Evolutionary conservation across 2,329 filamentous ascomycete genomes (phyloP).

Genomic region (Alternaria alternata): DNA sequence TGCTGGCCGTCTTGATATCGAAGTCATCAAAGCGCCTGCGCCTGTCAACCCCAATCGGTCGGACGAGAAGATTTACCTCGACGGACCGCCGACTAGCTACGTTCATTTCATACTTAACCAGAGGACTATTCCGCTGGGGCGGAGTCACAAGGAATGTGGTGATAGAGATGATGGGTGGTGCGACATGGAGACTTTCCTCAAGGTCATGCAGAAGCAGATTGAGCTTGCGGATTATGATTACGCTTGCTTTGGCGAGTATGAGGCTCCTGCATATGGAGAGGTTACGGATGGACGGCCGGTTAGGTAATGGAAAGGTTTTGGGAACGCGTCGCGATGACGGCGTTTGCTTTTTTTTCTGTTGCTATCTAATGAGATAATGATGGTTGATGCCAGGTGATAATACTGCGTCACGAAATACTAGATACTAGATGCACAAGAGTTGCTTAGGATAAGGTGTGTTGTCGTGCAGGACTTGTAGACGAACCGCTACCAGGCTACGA

Average conservation of each 20-base stretch:
- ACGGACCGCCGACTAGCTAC: conserved; percentile 68
- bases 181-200: conserved; percentile 72
- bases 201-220: conserved; percentile 67
- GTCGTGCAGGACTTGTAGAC: too few species aligned
- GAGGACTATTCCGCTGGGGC: conserved; percentile 73
- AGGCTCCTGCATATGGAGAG: conserved; percentile 57
- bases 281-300: conserved; percentile 61
- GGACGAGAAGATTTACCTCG: conserved; percentile 56
- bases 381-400: too few species aligned
- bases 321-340: not conserved
- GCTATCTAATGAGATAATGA: too few species aligned
- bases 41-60: conserved; percentile 57
- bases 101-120: conserved; percentile 79
- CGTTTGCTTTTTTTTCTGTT: too few species aligned
- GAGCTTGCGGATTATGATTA: conserved; percentile 68
- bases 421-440: too few species aligned
- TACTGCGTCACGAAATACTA: too few species aligned
- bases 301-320: conserved; percentile 6
- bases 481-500: too few species aligned
- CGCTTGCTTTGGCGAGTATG: conserved; percentile 70
- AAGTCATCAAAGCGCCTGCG: conserved; percentile 73
- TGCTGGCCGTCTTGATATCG: conserved; percentile 75
- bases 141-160: conserved; percentile 71
- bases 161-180: conserved; percentile 78
- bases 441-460: too few species aligned